Percentiles rank a stretch among this genome's conserved stretches.
phyloP scores from a whole-genome alignment of 2,329 filamentous ascomycete species.

The Rhytidhysteron rufulum region DNA sequence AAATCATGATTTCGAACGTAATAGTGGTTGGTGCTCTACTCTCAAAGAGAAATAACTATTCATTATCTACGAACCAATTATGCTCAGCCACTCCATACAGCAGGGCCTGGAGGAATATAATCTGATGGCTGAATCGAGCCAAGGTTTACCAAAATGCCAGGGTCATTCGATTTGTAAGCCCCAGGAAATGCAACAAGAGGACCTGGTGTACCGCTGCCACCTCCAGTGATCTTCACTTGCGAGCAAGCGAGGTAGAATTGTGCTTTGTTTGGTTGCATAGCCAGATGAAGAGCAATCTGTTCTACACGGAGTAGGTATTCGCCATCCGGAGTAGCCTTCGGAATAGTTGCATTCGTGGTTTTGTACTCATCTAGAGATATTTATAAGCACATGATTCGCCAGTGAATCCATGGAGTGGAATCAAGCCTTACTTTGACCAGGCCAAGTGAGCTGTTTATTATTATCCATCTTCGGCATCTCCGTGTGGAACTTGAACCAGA shows the following conservation, averaged over 20 bases:
- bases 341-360: slow-evolving; percentile 33
- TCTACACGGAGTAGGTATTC: slow-evolving; percentile 39
- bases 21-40: too few relatives aligned
- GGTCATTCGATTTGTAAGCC: slow-evolving; percentile 22
- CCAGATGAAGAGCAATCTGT: slow-evolving; percentile 36
- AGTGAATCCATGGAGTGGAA: too few relatives aligned
- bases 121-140: slow-evolving; percentile 13
- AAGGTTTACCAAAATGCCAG: slow-evolving; percentile 23
- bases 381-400: slow-evolving; percentile 2
- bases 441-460: slow-evolving; percentile 27
- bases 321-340: slow-evolving; percentile 30
- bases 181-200: slow-evolving; percentile 23
- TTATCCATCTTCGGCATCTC: slow-evolving; percentile 22
- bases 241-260: slow-evolving; percentile 40
- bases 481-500: slow-evolving; percentile 27
- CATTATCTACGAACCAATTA: too few relatives aligned
- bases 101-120: slow-evolving; percentile 21
- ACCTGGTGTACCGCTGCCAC: slow-evolving; percentile 35
- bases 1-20: too few relatives aligned
- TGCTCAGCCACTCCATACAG: slow-evolving; percentile 19
- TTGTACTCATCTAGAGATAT: slow-evolving; percentile 19
- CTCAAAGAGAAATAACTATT: too few relatives aligned
- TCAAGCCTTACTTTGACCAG: slow-evolving; percentile 20
- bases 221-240: slow-evolving; percentile 41
- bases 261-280: slow-evolving; percentile 26